These are phyloP conservation scores for Ricinus communis DNA, from an alignment of 345 rosid genomes.

Conservation along the genomic window DNA sequence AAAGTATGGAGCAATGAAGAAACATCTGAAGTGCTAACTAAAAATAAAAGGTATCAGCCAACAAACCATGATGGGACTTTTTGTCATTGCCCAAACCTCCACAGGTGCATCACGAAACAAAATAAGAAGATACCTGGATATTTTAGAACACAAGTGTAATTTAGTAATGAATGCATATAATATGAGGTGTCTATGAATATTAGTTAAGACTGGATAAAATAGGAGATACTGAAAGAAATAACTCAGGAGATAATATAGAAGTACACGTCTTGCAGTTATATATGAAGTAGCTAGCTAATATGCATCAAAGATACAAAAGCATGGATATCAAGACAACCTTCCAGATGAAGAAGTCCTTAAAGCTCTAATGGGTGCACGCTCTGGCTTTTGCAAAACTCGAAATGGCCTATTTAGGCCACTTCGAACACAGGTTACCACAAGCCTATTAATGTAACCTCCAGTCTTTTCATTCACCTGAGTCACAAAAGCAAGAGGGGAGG, in stretches of 20 bases:
- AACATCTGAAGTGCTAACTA: background rate
- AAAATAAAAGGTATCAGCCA: constrained; percentile 15
- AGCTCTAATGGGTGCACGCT: constrained; percentile 93
- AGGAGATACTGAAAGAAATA: background rate
- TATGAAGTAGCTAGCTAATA: constrained; percentile 2
- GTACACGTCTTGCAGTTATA: background rate
- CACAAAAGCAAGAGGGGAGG: background rate
- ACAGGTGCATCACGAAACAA: constrained; percentile 98
- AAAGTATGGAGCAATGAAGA: background rate
- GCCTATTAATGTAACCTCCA: constrained; percentile 87
- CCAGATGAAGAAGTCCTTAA: constrained; percentile 96
- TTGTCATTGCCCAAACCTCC: constrained; percentile 99
- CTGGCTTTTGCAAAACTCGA: constrained; percentile 94
- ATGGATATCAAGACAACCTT: constrained; percentile 52
- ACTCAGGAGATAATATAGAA: background rate
- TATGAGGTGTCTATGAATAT: background rate
- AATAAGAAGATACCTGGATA: constrained; percentile 89
- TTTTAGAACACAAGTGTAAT: constrained; percentile 9
- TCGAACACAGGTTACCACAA: constrained; percentile 88
- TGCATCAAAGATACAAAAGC: constrained; percentile 5
- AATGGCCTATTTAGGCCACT: constrained; percentile 90
- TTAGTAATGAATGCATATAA: background rate
- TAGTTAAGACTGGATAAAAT: background rate
- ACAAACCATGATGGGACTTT: constrained; percentile 90
- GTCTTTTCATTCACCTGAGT: constrained; percentile 82